phyloP scores from a whole-genome alignment of 2,329 filamentous ascomycete genomes.

The Aspergillus pseudoviridinutans region DNA sequence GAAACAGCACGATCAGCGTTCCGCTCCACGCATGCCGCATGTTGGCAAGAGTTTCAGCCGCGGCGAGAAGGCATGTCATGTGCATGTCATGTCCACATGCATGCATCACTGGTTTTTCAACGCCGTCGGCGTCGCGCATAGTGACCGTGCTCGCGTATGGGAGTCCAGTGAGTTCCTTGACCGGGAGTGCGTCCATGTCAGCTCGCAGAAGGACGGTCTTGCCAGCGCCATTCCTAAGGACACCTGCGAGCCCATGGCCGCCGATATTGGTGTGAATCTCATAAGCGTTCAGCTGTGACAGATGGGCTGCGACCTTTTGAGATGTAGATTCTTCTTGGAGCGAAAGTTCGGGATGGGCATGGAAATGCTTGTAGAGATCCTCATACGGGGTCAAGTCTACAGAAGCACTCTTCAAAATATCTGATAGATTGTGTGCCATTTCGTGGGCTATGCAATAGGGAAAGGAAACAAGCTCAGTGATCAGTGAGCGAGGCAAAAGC shows the following conservation, averaged over 20 bases:
- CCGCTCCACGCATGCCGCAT: conserved; percentile 54
- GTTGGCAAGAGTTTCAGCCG: conserved; percentile 48
- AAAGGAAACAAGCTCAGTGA: too few species aligned
- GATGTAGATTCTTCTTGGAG: conserved; percentile 54
- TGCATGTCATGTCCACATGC: conserved; percentile 61
- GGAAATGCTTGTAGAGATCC: conserved; percentile 56
- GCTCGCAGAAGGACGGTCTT: conserved; percentile 46
- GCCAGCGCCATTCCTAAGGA: conserved; percentile 42
- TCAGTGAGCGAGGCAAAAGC: too few species aligned
- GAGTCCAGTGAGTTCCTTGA: conserved; percentile 46
- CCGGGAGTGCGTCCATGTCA: conserved; percentile 49
- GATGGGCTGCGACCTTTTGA: conserved; percentile 41
- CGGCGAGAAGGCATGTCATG: conserved; percentile 53
- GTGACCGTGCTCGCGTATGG: conserved; percentile 46
- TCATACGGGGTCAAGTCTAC: conserved; percentile 46
- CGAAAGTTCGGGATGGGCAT: conserved; percentile 57
- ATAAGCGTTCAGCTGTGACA: conserved; percentile 31
- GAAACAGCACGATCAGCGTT: conserved; percentile 62
- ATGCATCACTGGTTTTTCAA: conserved; percentile 57
- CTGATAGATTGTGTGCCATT: conserved; percentile 26
- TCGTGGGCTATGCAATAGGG: not conserved
- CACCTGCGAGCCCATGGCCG: conserved; percentile 42
- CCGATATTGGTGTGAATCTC: conserved; percentile 45
- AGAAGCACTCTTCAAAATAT: conserved; percentile 12
- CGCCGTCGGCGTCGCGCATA: conserved; percentile 46